Conservation (phyloP, 2,329 filamentous ascomycete species). For the Huntiella moniliformis region DNA sequence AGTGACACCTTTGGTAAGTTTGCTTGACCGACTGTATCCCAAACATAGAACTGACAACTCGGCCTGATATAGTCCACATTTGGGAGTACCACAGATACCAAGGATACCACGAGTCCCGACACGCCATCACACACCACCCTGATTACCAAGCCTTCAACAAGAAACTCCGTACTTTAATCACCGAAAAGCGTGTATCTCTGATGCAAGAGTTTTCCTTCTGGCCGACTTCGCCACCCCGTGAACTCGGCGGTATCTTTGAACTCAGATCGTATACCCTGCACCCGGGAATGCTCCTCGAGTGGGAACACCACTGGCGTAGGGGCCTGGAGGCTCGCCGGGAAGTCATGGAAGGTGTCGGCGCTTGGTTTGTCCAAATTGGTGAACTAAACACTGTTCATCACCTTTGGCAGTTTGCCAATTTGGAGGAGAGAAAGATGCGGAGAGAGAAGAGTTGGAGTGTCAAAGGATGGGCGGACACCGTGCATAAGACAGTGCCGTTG, state of each 20-base stretch:
- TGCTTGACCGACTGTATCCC: background rate
- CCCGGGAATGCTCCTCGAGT: slow-evolving; percentile 88
- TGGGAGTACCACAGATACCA: slow-evolving; percentile 98
- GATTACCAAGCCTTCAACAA: slow-evolving; percentile 69
- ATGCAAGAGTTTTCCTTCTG: slow-evolving; percentile 99
- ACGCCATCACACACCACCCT: slow-evolving; percentile 66
- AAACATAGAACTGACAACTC: background rate
- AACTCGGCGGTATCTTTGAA: slow-evolving; percentile 86
- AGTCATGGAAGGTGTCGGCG: slow-evolving; percentile 96
- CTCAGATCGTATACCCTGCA: slow-evolving; percentile 91
- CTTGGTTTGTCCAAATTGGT: slow-evolving; percentile 97
- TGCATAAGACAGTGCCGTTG: slow-evolving; percentile 93
- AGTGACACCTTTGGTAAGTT: slow-evolving; percentile 82
- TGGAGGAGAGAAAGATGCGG: slow-evolving; percentile 79
- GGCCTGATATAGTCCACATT: slow-evolving; percentile 59
- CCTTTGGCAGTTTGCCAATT: slow-evolving; percentile 93
- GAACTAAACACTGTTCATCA: slow-evolving; percentile 96
- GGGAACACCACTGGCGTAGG: slow-evolving; percentile 95
- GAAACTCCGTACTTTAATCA: slow-evolving; percentile 72
- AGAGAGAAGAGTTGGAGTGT: slow-evolving; percentile 91
- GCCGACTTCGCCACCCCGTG: slow-evolving; percentile 80
- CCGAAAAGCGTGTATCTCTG: slow-evolving; percentile 66
- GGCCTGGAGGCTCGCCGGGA: slow-evolving; percentile 79
- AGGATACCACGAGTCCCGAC: slow-evolving; percentile 81
- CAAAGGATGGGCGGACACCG: slow-evolving; percentile 90